Evolutionary conservation across 139 green algal genomes (phyloP).

Genomic region (Coccomyxa sp.): DNA sequence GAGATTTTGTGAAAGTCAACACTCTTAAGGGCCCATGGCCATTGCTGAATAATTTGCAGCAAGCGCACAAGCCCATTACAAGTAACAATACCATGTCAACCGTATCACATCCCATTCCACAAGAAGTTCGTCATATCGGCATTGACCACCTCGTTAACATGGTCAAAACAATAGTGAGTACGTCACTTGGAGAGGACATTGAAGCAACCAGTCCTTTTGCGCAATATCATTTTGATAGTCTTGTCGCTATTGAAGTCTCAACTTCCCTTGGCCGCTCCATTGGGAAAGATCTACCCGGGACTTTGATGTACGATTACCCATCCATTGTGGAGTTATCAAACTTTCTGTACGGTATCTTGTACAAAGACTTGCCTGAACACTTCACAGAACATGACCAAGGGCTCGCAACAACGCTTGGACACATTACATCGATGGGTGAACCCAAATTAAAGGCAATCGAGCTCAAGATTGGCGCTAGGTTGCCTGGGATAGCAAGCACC

Average conservation of each 20-base stretch:
- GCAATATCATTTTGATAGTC: slow-evolving; percentile 58
- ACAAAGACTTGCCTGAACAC: too few relatives aligned
- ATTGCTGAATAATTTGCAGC: background rate
- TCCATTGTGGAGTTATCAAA: slow-evolving; percentile 43
- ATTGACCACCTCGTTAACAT: background rate
- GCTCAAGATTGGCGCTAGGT: background rate
- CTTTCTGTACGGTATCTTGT: too few relatives aligned
- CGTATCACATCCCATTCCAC: too few relatives aligned
- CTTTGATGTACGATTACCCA: slow-evolving; percentile 78
- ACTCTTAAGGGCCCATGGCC: slow-evolving; percentile 3
- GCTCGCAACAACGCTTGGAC: too few relatives aligned
- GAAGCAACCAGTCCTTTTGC: background rate
- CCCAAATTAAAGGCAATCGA: too few relatives aligned
- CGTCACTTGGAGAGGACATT: background rate
- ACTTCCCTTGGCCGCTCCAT: slow-evolving; percentile 35
- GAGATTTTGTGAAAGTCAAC: slow-evolving; percentile 9
- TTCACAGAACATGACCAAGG: too few relatives aligned
- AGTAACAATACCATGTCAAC: too few relatives aligned
- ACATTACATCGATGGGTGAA: too few relatives aligned
- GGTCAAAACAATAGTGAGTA: background rate
- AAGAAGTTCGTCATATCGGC: background rate
- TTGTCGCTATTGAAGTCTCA: slow-evolving; percentile 64
- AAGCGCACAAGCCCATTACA: too few relatives aligned
- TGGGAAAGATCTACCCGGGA: slow-evolving; percentile 40
- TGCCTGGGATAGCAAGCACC: background rate